These are phyloP conservation scores for Carex cristatella DNA, from an alignment of 176 grass and related monocot genomes.

Conservation along the genomic window DNA sequence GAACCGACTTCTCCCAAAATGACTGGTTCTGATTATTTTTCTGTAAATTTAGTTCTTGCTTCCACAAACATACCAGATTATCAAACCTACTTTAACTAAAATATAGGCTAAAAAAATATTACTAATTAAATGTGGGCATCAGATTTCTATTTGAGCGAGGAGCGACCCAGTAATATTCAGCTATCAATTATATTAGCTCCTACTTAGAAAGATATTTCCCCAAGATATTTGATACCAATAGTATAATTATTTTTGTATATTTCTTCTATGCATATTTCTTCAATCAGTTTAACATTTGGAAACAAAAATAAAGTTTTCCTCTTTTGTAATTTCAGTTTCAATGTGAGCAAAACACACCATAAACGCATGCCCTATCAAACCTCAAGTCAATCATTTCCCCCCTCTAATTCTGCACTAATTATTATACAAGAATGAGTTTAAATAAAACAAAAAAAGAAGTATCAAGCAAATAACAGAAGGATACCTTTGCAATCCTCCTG, in stretches of 20 bases:
- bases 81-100: background rate
- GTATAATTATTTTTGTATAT: background rate
- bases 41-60: background rate
- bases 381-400: background rate
- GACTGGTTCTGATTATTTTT: background rate
- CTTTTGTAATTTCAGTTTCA: too few relatives aligned
- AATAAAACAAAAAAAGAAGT: background rate
- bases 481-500: conserved; percentile 68
- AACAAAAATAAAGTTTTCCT: too few relatives aligned
- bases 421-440: background rate
- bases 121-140: background rate
- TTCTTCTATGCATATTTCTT: background rate
- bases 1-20: background rate
- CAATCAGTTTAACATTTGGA: background rate
- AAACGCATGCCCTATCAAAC: background rate
- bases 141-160: background rate
- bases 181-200: background rate
- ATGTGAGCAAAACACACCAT: background rate
- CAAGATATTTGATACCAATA: background rate
- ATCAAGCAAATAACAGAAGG: background rate
- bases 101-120: background rate
- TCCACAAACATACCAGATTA: background rate
- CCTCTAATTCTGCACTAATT: background rate
- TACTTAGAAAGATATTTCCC: background rate
- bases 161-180: background rate